These are phyloP conservation scores for Aspergillus sp. DNA, from an alignment of 2,329 filamentous ascomycete species.

Conservation along the genomic window DNA sequence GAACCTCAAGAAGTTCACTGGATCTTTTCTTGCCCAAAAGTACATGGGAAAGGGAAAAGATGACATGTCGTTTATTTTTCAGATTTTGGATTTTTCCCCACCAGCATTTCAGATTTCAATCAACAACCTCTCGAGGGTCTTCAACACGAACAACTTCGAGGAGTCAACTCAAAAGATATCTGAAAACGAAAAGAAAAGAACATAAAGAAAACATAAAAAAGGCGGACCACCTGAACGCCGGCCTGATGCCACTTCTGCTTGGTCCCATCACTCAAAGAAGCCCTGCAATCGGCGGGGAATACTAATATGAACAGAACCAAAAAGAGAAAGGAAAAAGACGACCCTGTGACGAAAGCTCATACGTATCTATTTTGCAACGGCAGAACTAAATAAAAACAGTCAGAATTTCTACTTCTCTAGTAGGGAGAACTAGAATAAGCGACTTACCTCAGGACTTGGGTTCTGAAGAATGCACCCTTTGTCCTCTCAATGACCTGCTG, in stretches of 20 bases:
- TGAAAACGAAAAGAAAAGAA: constrained; percentile 12
- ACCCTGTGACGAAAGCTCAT: constrained; percentile 22
- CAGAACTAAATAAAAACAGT: constrained; percentile 30
- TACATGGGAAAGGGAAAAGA: not conserved
- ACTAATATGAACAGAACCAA: constrained; percentile 21
- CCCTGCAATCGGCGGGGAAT: constrained; percentile 20
- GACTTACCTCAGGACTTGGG: constrained; percentile 72
- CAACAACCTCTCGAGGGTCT: not conserved
- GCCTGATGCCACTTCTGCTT: constrained; percentile 38
- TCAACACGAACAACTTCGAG: not conserved
- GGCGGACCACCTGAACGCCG: constrained; percentile 38
- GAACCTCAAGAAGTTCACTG: not conserved
- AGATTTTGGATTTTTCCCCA: constrained; percentile 1
- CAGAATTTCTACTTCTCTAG: constrained; percentile 5
- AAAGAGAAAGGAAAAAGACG: constrained; percentile 19
- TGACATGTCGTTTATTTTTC: not conserved
- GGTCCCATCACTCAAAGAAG: constrained; percentile 28
- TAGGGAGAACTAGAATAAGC: not conserved
- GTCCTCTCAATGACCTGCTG: constrained; percentile 99
- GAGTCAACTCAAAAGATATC: constrained; percentile 2
- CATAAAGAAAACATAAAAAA: constrained; percentile 21
- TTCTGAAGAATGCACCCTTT: constrained; percentile 97
- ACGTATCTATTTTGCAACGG: constrained; percentile 45
- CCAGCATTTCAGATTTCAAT: not conserved
- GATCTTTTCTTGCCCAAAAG: not conserved